Evolutionary conservation across 192 early-diverging fungal species (phyloP).

Genomic region (Coemansia sp.): DNA sequence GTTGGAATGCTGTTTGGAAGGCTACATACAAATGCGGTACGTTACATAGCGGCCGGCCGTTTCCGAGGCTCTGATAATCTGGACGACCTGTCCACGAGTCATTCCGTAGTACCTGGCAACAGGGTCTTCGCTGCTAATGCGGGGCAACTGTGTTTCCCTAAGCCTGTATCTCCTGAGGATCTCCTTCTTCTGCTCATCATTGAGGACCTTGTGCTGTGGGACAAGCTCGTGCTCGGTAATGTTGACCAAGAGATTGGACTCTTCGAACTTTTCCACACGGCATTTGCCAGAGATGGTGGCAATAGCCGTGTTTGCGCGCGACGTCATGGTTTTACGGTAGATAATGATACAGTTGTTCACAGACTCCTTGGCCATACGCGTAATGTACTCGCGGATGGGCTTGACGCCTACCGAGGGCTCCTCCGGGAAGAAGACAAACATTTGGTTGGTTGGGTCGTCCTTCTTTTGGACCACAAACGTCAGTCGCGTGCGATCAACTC

Average conservation of each 20-base stretch:
- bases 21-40: conserved; percentile 94
- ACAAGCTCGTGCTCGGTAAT: conserved; percentile 96
- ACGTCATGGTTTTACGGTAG: conserved; percentile 80
- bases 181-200: conserved; percentile 84
- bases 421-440: conserved; percentile 92
- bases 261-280: conserved; percentile 82
- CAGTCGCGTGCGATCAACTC: conserved; percentile 76
- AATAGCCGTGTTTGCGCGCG: conserved; percentile 63
- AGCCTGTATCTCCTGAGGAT: conserved; percentile 89
- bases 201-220: conserved; percentile 88
- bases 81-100: conserved; percentile 83
- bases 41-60: conserved; percentile 97
- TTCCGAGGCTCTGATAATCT: conserved; percentile 92
- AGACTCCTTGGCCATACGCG: conserved; percentile 79
- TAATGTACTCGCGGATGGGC: conserved; percentile 77
- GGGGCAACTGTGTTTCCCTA: conserved; percentile 93
- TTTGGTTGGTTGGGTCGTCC: conserved; percentile 76
- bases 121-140: conserved; percentile 85
- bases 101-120: conserved; percentile 97
- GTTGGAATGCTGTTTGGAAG: no score
- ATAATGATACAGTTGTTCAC: conserved; percentile 85
- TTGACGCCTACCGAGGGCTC: conserved; percentile 87
- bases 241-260: conserved; percentile 92
- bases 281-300: conserved; percentile 49
- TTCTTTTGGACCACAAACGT: conserved; percentile 84